Base-by-base conservation (phyloP, 371 early-diverging fungal genomes). In the Fennellomyces sp. region DNA sequence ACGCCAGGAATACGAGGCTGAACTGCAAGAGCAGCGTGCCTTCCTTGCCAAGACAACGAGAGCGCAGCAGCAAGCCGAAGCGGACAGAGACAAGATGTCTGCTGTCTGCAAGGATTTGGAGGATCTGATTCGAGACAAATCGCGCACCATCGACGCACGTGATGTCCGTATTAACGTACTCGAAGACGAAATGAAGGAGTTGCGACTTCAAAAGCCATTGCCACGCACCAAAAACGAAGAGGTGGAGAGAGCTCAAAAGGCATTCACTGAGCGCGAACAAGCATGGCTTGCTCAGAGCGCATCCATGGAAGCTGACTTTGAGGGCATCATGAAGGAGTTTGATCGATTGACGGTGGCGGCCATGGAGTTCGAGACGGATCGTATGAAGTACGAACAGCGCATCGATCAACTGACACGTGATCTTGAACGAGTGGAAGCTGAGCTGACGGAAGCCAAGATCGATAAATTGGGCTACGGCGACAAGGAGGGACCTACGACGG, bases 321-420 rank as follows among this genome's bases (percentile, higher is more conserved):
- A 82, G 60, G 84, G 82, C 2, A 76, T 83, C 13, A 57, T 81
- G 25, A 76, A 73, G 50, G 85, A 85, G 59, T 85, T 79, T 63
- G 85, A 85, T 60, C 73, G 83, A 13, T 61, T 85, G 58, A 82
- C 85, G 13, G 67, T 71, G 1, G 69, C 84, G 21, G 81, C 83
- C 6, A 68, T 81, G 66, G 84, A 83, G 38, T 85, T 85, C 49
- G 85, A 82, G 36, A 63, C 59, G 1, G 80, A 78, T 57, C 67
- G 76, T 11, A 64, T 65, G 56, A 76, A 74, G 23, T 77, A 81
- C 58, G 73, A 83, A 39, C 59, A 68, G 19, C 72, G 74, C 15
- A 73, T 83, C 21, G 75, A 76, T 7, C 48, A 66, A 25, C 58
- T 81, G 8, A 60, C 64, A 2, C 45, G 60, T 21, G 63, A 76